These are phyloP conservation scores for Leptodontidium sp. DNA, from an alignment of 2,329 filamentous ascomycete genomes.

Conservation along the genomic window DNA sequence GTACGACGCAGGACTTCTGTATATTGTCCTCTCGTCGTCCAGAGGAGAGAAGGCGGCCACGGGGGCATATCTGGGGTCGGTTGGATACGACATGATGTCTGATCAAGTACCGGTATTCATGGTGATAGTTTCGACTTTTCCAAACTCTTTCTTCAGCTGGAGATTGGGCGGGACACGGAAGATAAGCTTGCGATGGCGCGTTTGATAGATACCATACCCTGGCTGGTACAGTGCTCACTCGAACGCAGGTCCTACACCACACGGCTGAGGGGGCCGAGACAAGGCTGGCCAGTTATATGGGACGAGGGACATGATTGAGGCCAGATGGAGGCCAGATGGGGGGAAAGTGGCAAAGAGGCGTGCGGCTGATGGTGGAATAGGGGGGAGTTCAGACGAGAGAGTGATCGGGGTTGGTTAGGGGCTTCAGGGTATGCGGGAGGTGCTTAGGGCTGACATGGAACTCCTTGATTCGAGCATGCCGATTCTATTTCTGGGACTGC, in stretches of 20 bases:
- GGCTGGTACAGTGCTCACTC: neutral
- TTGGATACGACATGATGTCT: conserved; percentile 16
- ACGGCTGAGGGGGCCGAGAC: conserved; percentile 25
- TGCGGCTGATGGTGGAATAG: conserved; percentile 9
- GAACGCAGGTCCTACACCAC: neutral
- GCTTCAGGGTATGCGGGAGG: neutral
- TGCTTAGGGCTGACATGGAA: conserved; percentile 3
- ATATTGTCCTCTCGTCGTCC: conserved; percentile 24
- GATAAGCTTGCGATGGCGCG: conserved; percentile 15
- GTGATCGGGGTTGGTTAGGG: neutral
- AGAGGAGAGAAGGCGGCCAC: conserved; percentile 32
- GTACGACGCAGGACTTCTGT: conserved; percentile 30
- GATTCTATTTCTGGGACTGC: neutral
- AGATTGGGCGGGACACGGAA: neutral
- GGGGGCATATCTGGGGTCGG: conserved; percentile 26
- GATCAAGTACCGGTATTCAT: conserved; percentile 9
- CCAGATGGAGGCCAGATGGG: neutral
- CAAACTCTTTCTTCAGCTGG: neutral
- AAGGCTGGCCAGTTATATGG: conserved; percentile 30
- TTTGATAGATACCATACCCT: neutral
- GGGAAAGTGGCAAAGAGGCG: neutral
- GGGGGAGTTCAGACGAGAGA: neutral
- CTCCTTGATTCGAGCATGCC: neutral
- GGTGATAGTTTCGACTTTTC: neutral
- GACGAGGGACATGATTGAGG: neutral